Percentiles rank a stretch among this genome's conserved stretches.
phyloP scores from a whole-genome alignment of 2,329 filamentous ascomycete genomes.

The Stachybotrys elegans region DNA sequence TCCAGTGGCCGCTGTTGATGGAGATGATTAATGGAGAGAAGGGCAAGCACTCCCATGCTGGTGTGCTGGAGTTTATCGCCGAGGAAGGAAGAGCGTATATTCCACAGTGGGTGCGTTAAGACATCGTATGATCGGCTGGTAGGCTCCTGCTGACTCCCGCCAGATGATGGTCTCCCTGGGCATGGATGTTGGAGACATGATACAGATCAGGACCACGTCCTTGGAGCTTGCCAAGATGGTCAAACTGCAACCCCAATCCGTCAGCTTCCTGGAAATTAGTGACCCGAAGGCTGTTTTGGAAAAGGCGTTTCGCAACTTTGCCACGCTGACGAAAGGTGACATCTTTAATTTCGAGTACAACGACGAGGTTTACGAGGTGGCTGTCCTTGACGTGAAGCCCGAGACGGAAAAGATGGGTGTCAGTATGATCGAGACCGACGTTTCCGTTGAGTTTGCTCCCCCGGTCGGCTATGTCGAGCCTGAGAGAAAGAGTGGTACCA shows the following conservation, averaged over 20 bases:
- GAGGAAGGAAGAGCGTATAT: conserved; percentile 96
- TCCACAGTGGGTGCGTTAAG: conserved; percentile 74
- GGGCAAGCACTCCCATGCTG: conserved; percentile 79
- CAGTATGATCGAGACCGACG: conserved; percentile 92
- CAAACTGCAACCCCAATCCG: conserved; percentile 92
- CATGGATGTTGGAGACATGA: conserved; percentile 86
- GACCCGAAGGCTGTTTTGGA: conserved; percentile 97
- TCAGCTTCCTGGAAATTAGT: conserved; percentile 91
- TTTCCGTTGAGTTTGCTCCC: conserved; percentile 92
- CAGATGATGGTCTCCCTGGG: conserved; percentile 91
- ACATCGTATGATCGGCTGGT: neutral
- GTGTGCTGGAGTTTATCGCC: conserved; percentile 94
- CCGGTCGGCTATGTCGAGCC: conserved; percentile 94
- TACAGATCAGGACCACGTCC: conserved; percentile 93
- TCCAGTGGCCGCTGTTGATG: conserved; percentile 96
- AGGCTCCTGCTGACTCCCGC: conserved; percentile 13
- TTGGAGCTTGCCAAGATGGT: conserved; percentile 86
- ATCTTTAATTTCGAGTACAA: conserved; percentile 97
- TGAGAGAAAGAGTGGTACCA: conserved; percentile 72
- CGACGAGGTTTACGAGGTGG: conserved; percentile 87
- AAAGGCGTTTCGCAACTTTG: conserved; percentile 93
- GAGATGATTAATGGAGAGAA: conserved; percentile 88
- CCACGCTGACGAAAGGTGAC: conserved; percentile 87
- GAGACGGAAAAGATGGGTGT: conserved; percentile 78
- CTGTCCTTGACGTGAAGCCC: conserved; percentile 89